Evolutionary conservation across 31 red algal species (phyloP).

Genomic region (Bonnemaisonia californica): DNA sequence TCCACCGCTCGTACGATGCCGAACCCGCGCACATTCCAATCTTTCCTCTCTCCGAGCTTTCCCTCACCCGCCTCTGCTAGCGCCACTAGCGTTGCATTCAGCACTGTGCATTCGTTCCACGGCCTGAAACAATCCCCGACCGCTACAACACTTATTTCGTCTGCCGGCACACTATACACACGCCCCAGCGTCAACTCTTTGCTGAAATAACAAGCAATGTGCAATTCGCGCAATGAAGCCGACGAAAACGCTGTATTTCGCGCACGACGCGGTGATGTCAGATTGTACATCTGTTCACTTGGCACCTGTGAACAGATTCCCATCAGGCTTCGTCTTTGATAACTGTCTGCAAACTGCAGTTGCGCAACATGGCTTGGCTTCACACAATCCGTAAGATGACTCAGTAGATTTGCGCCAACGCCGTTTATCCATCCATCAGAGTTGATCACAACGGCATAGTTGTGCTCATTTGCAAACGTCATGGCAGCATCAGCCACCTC

Average conservation of each 20-base stretch:
- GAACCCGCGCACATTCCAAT: constrained; percentile 25
- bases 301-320: constrained; percentile 5
- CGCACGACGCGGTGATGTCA: constrained; percentile 9
- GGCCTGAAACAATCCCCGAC: not conserved
- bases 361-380: constrained; percentile 22
- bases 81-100: constrained; percentile 29
- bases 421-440: constrained; percentile 37
- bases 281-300: constrained; percentile 1
- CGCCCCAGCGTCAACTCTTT: constrained; percentile 32
- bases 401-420: constrained; percentile 27
- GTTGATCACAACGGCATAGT: constrained; percentile 30
- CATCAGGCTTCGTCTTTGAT: not conserved
- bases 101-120: not conserved
- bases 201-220: constrained; percentile 36
- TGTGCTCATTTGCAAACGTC: constrained; percentile 23
- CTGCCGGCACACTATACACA: constrained; percentile 20
- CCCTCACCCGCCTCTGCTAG: not conserved
- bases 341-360: not conserved
- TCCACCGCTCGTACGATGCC: constrained; percentile 33
- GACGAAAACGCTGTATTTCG: constrained; percentile 24
- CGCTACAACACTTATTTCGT: not conserved
- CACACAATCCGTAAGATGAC: not conserved
- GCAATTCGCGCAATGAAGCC: constrained; percentile 26
- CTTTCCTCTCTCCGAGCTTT: not conserved
- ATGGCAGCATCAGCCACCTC: constrained; percentile 17